Conservation (phyloP, 768 basidiomycete species). For the Tremella yokohamensis region DNA sequence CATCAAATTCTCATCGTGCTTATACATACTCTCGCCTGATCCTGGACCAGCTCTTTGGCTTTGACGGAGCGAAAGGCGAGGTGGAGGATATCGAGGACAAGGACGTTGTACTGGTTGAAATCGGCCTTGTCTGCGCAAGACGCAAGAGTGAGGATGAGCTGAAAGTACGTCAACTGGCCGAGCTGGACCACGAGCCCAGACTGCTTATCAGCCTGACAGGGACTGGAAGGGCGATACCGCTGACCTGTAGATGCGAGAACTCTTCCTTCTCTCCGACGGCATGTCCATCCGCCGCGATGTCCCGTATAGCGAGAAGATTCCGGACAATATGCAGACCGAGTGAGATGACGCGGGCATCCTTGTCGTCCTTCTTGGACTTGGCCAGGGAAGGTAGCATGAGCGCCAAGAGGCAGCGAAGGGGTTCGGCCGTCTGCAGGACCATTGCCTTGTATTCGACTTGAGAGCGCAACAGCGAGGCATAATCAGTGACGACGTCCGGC, state of each 20-base stretch:
- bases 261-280: conserved; percentile 75
- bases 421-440: conserved; percentile 30
- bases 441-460: conserved; percentile 79
- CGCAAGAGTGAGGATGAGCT: conserved; percentile 79
- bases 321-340: conserved; percentile 83
- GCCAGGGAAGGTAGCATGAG: conserved; percentile 75
- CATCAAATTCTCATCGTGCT: not conserved
- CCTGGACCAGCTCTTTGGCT: conserved; percentile 56
- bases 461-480: conserved; percentile 72
- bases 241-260: conserved; percentile 66
- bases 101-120: conserved; percentile 79
- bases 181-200: conserved; percentile 69
- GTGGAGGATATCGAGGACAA: conserved; percentile 89
- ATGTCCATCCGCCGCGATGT: conserved; percentile 68
- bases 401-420: conserved; percentile 39
- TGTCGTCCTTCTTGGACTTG: conserved; percentile 65
- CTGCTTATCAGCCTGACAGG: conserved; percentile 33
- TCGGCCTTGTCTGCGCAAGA: conserved; percentile 75
- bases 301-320: conserved; percentile 91
- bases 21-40: conserved; percentile 44
- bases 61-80: conserved; percentile 77
- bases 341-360: conserved; percentile 81
- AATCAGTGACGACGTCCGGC: conserved; percentile 74
- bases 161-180: conserved; percentile 67
- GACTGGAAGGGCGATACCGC: conserved; percentile 7